Evolutionary conservation across 2,329 filamentous ascomycete genomes (phyloP), one percentile per base, ranked within the genome.

Genomic region (Capronia coronata): DNA sequence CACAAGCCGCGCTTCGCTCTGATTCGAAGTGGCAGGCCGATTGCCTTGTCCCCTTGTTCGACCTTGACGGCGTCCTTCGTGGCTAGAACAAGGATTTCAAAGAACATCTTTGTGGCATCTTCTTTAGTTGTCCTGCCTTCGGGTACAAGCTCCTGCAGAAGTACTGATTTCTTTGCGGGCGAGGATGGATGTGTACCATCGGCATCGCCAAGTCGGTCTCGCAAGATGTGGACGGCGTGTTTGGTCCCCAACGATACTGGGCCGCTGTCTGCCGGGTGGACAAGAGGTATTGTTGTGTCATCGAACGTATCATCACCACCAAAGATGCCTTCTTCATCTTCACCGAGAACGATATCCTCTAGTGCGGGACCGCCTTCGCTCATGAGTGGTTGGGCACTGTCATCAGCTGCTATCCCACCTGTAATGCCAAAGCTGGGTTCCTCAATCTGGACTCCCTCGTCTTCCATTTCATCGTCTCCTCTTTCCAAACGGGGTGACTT

Each of bases 21-120:
- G 51, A 98, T 86, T 51, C 84, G 78, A 63, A 98, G 87, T 11
- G 84, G 79, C 2, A 83, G 86, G 43, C 90, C 90, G 21, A 97
- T 78, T 30, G 76, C 63, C 11, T 78, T 78, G 54, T 83, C 74
- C 42, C 79, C 78, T 69, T 98, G 93, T 65, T 97, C 91, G 21
- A 97, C 88, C 70, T 95, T 95, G 71, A 98, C 86, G 22, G 93
- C 93, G 65, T 98, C 93, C 72, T 98, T 98, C 35, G 93, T 98
- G 3, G 91, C 93, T 40, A 98, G 77, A 2, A 98, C 93, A 19
- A 98, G 76, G 47, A 93, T 84, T 71, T 98, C 93, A 62, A 98
- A 98, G 73, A 98, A 98, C 89, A 98, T 96, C 76, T 96, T 96
- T 37, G 93, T 98, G 0, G 93, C 93, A 62, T 97, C 93, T 7